These are phyloP conservation scores for Fusarium goolgardi DNA, from an alignment of 2,329 filamentous ascomycete species.

Conservation along the genomic window DNA sequence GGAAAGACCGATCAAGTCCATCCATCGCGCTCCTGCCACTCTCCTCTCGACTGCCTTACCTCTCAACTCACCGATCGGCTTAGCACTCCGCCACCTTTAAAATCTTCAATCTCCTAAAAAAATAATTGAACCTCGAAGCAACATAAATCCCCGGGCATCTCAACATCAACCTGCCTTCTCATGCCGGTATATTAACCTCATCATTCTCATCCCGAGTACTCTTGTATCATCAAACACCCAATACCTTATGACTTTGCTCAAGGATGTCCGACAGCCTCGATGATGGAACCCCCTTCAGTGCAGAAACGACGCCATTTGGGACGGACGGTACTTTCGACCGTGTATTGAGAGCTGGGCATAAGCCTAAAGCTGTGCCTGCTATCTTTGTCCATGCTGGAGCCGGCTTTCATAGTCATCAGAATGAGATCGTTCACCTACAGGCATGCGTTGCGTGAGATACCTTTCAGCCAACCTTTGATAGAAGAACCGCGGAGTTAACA, in stretches of 20 bases:
- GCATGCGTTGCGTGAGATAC: slow-evolving; percentile 85
- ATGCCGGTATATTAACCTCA: neutral
- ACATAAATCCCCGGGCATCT: slow-evolving; percentile 10
- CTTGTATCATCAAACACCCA: neutral
- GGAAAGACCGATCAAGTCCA: neutral
- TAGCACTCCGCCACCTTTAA: slow-evolving; percentile 1
- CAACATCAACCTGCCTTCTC: slow-evolving; percentile 1
- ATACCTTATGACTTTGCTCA: slow-evolving; percentile 42
- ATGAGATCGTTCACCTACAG: slow-evolving; percentile 84
- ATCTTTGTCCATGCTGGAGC: slow-evolving; percentile 97
- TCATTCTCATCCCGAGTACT: slow-evolving; percentile 5
- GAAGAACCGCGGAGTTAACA: slow-evolving; percentile 16
- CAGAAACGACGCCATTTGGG: slow-evolving; percentile 60
- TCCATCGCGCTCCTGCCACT: slow-evolving; percentile 5
- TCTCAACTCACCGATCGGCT: slow-evolving; percentile 1
- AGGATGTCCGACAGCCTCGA: slow-evolving; percentile 50
- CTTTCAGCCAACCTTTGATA: neutral
- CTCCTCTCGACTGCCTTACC: neutral
- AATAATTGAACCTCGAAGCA: slow-evolving; percentile 19
- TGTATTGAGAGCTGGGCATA: slow-evolving; percentile 52
- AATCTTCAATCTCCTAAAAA: slow-evolving; percentile 23
- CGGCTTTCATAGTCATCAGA: slow-evolving; percentile 89
- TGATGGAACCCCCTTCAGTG: slow-evolving; percentile 55
- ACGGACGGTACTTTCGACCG: slow-evolving; percentile 58
- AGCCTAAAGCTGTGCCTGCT: slow-evolving; percentile 65